Evolutionary conservation across 495 filamentous ascomycete species (phyloP), one percentile per base, ranked within the genome.

Genomic region (Terfezia claveryi): DNA sequence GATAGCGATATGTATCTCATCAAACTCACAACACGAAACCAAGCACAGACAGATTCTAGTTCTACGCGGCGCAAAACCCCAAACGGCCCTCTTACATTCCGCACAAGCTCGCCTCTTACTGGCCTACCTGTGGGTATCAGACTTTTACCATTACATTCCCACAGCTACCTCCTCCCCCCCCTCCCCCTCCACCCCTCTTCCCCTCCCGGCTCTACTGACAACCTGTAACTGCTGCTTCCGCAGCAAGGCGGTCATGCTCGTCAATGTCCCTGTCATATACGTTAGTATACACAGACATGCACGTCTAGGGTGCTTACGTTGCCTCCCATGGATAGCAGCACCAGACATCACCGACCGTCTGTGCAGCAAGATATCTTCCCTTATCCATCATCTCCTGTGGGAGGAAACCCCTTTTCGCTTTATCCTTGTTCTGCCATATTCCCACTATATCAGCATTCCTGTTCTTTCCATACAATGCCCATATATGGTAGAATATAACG

Each of bases 251-350:
- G 68, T 96, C 89, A 65, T 96, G 89, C 73, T 85, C 82, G 36
- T 95, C 91, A 61, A 96, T 95, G 68, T 95, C 84, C 59, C 79
- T 82, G 55, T 57, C 23, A 36, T 36, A 37, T n/a, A 10, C 44
- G 49, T 36, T 14, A 20, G 56, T 59, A 52, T 62, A 62, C 61
- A 50, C 64, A 50, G 46, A 32, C 20, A 55, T 14, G 23, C 10
- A 23, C 10, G 6, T 32, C 36, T 52, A 55, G 54, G 23, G 54
- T 17, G 73, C 78, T 52, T 73, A 83, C 71, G 71, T 83, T 46
- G 92, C 91, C 71, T 98, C 91, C 91, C 91, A 98, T n/a, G 91
- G 91, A 69, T 99, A 99, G 73, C 85, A 91, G 65, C 95, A 95
- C 91, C 91, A 99, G 55, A 86, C 81, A 71, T 99, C 89, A 23